Percentiles rank a stretch among this genome's conserved stretches.
Conservation (phyloP, 768 basidiomycete species). For the Exidia glandulosa region DNA sequence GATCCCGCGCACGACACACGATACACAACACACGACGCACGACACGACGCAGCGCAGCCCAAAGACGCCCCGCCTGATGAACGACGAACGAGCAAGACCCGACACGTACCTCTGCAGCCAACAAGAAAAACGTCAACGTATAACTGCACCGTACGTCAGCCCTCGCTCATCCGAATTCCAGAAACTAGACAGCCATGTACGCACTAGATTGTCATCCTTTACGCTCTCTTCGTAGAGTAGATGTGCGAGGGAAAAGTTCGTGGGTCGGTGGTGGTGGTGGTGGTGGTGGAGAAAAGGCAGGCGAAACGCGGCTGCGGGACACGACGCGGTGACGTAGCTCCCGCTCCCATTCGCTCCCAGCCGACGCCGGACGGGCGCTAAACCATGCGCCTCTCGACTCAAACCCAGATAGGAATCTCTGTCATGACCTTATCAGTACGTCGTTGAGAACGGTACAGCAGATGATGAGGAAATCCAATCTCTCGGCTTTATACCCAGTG, state of each 20-base stretch:
- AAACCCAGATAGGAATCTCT: too few relatives aligned
- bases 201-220: constrained; percentile 47
- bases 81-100: neutral
- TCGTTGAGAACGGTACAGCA: too few relatives aligned
- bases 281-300: neutral
- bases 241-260: neutral
- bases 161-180: constrained; percentile 4
- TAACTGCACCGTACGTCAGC: constrained; percentile 37
- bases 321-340: neutral
- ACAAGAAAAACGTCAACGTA: constrained; percentile 67
- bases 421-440: too few relatives aligned
- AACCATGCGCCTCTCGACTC: too few relatives aligned
- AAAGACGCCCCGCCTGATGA: neutral
- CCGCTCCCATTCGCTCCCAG: too few relatives aligned
- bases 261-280: neutral
- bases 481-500: too few relatives aligned
- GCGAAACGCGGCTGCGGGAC: neutral
- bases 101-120: constrained; percentile 53
- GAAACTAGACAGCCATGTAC: constrained; percentile 5
- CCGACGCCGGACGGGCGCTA: too few relatives aligned
- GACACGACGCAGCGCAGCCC: too few relatives aligned
- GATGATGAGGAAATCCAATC: too few relatives aligned
- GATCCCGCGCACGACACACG: too few relatives aligned
- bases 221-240: too few relatives aligned
- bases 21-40: too few relatives aligned